phyloP scores from a whole-genome alignment of 352 stramenopile species.

The Saprolegnia diclina region DNA sequence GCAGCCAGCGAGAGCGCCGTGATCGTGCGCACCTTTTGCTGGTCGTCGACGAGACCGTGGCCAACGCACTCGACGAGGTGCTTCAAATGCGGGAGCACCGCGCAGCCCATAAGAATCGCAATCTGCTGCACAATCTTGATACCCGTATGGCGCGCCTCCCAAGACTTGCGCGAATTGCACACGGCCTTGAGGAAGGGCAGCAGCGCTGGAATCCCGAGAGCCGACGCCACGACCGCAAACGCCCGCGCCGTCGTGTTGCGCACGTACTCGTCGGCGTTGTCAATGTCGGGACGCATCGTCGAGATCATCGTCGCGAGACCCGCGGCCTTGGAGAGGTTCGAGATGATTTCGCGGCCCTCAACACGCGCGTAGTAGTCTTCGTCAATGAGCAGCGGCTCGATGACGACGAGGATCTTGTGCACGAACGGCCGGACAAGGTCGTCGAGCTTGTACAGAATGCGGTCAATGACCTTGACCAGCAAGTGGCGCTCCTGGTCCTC shows the following conservation, averaged over 20 bases:
- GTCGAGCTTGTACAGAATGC: slow-evolving; percentile 98
- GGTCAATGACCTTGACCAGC: slow-evolving; percentile 99
- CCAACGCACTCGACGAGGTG: slow-evolving; percentile 98
- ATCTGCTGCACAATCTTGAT: slow-evolving; percentile 99
- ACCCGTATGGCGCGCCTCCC: slow-evolving; percentile 98
- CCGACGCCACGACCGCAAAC: slow-evolving; percentile 98
- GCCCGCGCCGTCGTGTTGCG: slow-evolving; percentile 97
- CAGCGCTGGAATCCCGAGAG: slow-evolving; percentile 94
- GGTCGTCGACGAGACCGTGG: slow-evolving; percentile 95
- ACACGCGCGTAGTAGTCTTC: slow-evolving; percentile 99
- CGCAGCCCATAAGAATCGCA: slow-evolving; percentile 97
- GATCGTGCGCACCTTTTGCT: slow-evolving; percentile 98
- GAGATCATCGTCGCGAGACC: slow-evolving; percentile 99
- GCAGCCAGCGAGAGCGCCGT: slow-evolving; percentile 96
- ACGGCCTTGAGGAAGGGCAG: slow-evolving; percentile 99
- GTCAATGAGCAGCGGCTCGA: slow-evolving; percentile 99
- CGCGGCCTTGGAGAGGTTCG: slow-evolving; percentile 98
- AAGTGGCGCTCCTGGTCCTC: slow-evolving; percentile 99
- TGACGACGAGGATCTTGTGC: slow-evolving; percentile 99
- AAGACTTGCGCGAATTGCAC: slow-evolving; percentile 97
- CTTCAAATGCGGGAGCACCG: slow-evolving; percentile 96
- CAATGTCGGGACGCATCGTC: slow-evolving; percentile 98
- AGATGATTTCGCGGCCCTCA: slow-evolving; percentile 99
- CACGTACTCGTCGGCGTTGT: slow-evolving; percentile 98
- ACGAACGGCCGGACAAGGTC: slow-evolving; percentile 98